A percentile compares a stretch with the other conserved stretches of the same genome.
Evolutionary conservation across 495 filamentous ascomycete genomes (phyloP).

Genomic region (Oidiodendron maius): DNA sequence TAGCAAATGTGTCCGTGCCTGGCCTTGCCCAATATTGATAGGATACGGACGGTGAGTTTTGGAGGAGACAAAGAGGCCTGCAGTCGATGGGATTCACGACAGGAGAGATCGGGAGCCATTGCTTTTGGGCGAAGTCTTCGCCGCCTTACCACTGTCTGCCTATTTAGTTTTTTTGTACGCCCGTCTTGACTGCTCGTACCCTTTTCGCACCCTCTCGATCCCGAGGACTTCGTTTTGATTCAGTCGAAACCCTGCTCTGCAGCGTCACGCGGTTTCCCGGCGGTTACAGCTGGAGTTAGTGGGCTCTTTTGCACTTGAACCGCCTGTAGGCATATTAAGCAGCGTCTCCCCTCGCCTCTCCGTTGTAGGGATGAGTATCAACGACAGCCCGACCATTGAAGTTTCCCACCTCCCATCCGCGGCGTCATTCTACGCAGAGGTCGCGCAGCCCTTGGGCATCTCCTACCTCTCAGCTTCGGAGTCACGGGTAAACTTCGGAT

Average conservation of each 20-base stretch:
- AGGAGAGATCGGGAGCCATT: background rate
- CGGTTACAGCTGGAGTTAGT: too few species aligned
- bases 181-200: background rate
- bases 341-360: background rate
- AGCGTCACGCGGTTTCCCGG: too few species aligned
- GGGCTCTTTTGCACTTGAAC: too few species aligned
- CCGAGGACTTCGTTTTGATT: too few species aligned
- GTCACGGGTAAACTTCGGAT: conserved; percentile 23
- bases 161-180: background rate
- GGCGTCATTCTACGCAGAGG: conserved; percentile 73
- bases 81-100: background rate
- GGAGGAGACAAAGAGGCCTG: background rate
- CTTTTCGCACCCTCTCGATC: background rate
- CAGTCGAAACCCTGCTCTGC: too few species aligned
- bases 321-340: too few species aligned
- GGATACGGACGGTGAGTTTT: background rate
- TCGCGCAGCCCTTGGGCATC: conserved; percentile 70
- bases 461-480: conserved; percentile 48
- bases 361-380: background rate
- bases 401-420: conserved; percentile 74
- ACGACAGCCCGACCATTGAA: conserved; percentile 34
- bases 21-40: conserved; percentile 2
- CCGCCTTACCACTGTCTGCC: background rate
- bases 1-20: conserved; percentile 3
- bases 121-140: background rate